Evolutionary conservation across 345 rosid species (phyloP).

Genomic region (Gossypium thurberi): DNA sequence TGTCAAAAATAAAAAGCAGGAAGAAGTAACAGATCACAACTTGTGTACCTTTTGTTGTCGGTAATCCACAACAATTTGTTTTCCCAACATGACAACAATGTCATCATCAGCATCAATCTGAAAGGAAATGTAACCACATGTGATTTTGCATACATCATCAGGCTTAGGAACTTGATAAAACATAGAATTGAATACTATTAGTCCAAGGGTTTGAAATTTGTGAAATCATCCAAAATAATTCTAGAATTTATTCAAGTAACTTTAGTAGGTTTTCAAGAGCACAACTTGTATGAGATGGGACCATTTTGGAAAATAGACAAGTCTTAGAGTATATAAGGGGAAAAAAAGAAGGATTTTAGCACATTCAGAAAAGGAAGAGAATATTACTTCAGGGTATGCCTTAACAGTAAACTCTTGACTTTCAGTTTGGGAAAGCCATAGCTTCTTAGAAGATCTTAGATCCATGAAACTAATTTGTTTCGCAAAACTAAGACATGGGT

Average conservation of each 20-base stretch:
- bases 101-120: conserved; percentile 80
- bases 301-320: not conserved
- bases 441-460: not conserved
- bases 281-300: not conserved
- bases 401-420: not conserved
- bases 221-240: not conserved
- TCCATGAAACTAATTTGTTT: not conserved
- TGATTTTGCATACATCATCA: not conserved
- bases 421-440: not conserved
- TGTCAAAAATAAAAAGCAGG: not conserved
- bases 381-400: not conserved
- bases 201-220: not conserved
- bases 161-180: not conserved
- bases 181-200: not conserved
- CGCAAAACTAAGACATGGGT: not conserved
- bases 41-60: conserved; percentile 64
- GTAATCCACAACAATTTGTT: conserved; percentile 62
- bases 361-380: not conserved
- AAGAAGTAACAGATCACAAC: conserved; percentile 11
- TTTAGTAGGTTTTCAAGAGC: not conserved
- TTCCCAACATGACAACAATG: conserved; percentile 52
- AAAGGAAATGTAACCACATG: conserved; percentile 15
- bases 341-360: not conserved
- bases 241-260: not conserved
- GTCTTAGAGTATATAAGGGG: not conserved